Evolutionary conservation across 2,329 filamentous ascomycete species (phyloP).

Genomic region (Diaporthe destruens): DNA sequence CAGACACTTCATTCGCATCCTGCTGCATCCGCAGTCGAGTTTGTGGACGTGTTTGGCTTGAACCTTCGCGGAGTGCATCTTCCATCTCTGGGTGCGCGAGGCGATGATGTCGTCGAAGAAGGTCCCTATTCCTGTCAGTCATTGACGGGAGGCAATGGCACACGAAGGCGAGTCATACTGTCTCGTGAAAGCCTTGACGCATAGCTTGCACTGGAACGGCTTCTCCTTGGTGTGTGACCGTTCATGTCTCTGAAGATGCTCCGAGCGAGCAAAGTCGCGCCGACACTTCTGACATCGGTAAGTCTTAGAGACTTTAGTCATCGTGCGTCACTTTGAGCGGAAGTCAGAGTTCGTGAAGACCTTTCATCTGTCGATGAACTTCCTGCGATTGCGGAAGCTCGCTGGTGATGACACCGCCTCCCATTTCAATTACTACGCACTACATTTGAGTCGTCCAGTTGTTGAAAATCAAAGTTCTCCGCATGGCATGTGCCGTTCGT

Average conservation of each 20-base stretch:
- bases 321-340: not conserved
- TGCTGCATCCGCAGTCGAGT: not conserved
- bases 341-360: not conserved
- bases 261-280: not conserved
- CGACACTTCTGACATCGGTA: constrained; percentile 9
- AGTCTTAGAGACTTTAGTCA: not conserved
- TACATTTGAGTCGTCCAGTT: not conserved
- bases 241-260: too few species aligned
- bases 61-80: not conserved
- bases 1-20: not conserved
- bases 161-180: not conserved
- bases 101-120: not conserved
- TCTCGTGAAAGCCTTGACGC: not conserved
- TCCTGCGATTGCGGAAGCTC: not conserved
- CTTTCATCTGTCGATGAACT: not conserved
- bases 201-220: not conserved
- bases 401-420: not conserved
- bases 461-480: not conserved
- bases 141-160: not conserved
- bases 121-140: not conserved
- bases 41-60: not conserved
- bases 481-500: not conserved
- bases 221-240: too few species aligned
- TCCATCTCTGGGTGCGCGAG: not conserved
- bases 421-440: not conserved